Evolutionary conservation across 176 grass and related monocot genomes (phyloP).

Genomic region (Panicum miliaceum): DNA sequence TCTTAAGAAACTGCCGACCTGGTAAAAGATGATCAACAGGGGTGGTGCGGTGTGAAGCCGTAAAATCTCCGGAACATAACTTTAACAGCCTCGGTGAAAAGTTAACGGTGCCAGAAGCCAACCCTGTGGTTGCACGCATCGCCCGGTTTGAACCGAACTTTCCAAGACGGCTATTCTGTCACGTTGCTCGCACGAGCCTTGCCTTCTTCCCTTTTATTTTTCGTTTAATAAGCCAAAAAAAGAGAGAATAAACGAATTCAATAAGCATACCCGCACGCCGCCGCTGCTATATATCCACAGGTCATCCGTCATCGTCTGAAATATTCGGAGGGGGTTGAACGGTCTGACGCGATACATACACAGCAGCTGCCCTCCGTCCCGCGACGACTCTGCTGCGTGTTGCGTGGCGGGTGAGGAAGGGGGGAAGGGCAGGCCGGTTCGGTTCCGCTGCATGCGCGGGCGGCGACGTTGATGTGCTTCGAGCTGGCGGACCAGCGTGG

Average conservation of each 20-base stretch:
- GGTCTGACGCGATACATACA: background rate
- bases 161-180: slow-evolving; percentile 37
- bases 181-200: slow-evolving; percentile 12
- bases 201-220: background rate
- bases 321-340: slow-evolving; percentile 43
- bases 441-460: slow-evolving; percentile 19
- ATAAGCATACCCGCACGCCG: background rate
- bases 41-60: background rate
- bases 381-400: background rate
- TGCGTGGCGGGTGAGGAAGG: background rate
- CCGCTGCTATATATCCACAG: slow-evolving; percentile 48
- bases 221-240: accelerated
- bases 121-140: background rate
- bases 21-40: background rate
- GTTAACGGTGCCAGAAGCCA: background rate
- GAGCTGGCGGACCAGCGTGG: slow-evolving; percentile 57
- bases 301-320: slow-evolving; percentile 25
- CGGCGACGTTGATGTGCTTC: slow-evolving; percentile 40
- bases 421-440: background rate
- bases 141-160: slow-evolving; percentile 42
- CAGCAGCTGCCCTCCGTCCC: background rate
- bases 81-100: background rate
- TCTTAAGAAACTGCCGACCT: background rate
- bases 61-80: background rate
- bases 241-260: background rate